Evolutionary conservation across 257 asterid genomes (phyloP).

Genomic region (Knoxia roxburghii): DNA sequence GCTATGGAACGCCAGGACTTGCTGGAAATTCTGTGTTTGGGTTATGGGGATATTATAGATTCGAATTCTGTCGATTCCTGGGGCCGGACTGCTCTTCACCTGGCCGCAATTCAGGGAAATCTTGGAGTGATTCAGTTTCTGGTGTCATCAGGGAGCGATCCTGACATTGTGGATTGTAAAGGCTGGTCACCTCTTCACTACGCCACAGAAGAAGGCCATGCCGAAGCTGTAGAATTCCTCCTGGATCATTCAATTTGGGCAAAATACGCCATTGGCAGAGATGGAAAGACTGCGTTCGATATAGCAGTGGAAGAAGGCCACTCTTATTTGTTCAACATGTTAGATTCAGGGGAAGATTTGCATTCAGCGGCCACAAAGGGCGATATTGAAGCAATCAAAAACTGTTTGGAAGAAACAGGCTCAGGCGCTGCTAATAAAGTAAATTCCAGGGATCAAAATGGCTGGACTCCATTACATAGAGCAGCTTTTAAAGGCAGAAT

Average conservation of each 20-base stretch:
- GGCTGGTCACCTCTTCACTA: conserved; percentile 62
- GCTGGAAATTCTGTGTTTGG: conserved; percentile 43
- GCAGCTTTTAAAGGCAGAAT: conserved; percentile 62
- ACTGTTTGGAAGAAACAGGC: conserved; percentile 29
- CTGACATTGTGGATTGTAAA: conserved; percentile 28
- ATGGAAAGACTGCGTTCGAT: conserved; percentile 53
- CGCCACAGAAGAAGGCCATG: conserved; percentile 42
- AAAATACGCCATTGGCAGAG: conserved; percentile 37
- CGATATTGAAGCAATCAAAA: conserved; percentile 40
- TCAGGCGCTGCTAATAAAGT: conserved; percentile 45
- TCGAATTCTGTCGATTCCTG: conserved; percentile 33
- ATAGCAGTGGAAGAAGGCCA: conserved; percentile 49
- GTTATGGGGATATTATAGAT: conserved; percentile 43
- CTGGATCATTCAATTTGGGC: conserved; percentile 31
- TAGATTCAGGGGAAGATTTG: conserved; percentile 45
- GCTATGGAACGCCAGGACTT: conserved; percentile 39
- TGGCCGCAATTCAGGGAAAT: conserved; percentile 43
- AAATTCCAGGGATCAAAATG: conserved; percentile 63
- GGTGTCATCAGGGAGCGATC: conserved; percentile 38
- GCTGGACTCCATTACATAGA: conserved; percentile 76
- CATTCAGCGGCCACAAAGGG: conserved; percentile 49
- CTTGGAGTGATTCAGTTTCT: conserved; percentile 45
- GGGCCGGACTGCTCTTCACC: conserved; percentile 54
- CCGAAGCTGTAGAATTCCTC: conserved; percentile 33
- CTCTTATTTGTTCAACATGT: conserved; percentile 29